phyloP scores from a whole-genome alignment of 176 grass and related monocot species.

The Carex parvula region DNA sequence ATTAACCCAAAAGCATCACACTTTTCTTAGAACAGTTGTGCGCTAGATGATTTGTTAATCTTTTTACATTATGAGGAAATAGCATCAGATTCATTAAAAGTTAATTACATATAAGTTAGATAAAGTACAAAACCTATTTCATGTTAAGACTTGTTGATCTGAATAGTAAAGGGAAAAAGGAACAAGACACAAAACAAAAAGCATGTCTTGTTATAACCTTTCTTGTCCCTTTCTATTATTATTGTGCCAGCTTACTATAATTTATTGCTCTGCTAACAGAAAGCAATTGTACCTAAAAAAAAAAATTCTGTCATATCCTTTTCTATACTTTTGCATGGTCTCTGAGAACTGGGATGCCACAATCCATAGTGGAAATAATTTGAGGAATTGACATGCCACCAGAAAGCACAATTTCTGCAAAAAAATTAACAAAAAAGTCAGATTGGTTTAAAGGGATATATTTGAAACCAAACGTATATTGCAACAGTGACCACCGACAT shows the following conservation, averaged over 20 bases:
- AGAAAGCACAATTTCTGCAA: conserved; percentile 64
- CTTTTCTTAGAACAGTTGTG: neutral
- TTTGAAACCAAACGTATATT: neutral
- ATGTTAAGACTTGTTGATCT: neutral
- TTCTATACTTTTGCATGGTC: conserved; percentile 30
- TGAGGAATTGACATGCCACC: conserved; percentile 66
- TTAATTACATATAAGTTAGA: neutral
- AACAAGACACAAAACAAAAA: conserved; percentile 4
- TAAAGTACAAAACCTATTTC: neutral
- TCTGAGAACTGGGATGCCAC: conserved; percentile 6
- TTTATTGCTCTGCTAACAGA: conserved; percentile 6
- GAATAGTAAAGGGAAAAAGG: neutral
- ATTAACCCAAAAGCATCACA: neutral
- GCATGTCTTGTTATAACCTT: neutral
- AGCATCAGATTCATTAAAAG: neutral
- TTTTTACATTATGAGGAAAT: neutral
- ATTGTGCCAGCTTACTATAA: neutral
- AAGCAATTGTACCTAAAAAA: neutral
- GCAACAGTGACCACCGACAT: neutral
- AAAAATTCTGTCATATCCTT: neutral
- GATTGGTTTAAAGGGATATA: neutral
- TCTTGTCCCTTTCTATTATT: neutral
- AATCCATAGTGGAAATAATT: conserved; percentile 45
- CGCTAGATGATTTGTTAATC: neutral
- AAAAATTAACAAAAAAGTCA: neutral